Percentiles rank a stretch among this genome's conserved stretches.
Evolutionary conservation across 352 stramenopile species (phyloP).

Genomic region (Achlya hypogyna): DNA sequence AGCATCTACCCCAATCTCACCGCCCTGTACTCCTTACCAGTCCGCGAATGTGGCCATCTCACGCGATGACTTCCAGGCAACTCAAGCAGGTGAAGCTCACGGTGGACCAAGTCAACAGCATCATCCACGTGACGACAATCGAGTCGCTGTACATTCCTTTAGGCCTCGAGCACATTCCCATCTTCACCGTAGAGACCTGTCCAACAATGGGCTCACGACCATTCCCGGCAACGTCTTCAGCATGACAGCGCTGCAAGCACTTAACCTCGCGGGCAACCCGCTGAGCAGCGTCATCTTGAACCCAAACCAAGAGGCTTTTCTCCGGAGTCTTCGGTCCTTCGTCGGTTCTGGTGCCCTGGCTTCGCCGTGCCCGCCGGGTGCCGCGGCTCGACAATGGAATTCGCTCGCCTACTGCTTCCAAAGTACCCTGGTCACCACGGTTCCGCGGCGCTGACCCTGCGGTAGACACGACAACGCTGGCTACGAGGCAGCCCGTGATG

Average conservation of each 20-base stretch:
- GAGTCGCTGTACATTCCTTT: background rate
- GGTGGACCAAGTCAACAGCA: background rate
- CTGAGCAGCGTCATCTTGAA: background rate
- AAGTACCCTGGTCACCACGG: no score
- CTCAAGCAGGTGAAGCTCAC: background rate
- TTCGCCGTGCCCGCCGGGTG: background rate
- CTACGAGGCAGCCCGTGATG: background rate
- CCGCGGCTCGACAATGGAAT: background rate
- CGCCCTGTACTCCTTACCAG: background rate
- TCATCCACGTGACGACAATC: background rate
- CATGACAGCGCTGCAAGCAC: background rate
- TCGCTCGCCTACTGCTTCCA: no score
- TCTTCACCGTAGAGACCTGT: constrained; percentile 5
- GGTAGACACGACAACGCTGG: background rate
- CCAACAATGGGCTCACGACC: background rate
- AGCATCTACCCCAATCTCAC: constrained; percentile 7
- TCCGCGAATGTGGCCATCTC: background rate
- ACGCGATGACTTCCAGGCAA: background rate
- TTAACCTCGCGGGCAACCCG: constrained; percentile 8
- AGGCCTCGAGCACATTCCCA: background rate
- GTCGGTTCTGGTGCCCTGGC: background rate
- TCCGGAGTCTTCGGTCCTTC: background rate
- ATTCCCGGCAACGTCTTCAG: constrained; percentile 3
- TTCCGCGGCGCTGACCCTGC: background rate
- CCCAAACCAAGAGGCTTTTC: background rate